These are phyloP conservation scores for Cajanus cajan DNA, from an alignment of 306 rosid genomes.

Conservation along the genomic window DNA sequence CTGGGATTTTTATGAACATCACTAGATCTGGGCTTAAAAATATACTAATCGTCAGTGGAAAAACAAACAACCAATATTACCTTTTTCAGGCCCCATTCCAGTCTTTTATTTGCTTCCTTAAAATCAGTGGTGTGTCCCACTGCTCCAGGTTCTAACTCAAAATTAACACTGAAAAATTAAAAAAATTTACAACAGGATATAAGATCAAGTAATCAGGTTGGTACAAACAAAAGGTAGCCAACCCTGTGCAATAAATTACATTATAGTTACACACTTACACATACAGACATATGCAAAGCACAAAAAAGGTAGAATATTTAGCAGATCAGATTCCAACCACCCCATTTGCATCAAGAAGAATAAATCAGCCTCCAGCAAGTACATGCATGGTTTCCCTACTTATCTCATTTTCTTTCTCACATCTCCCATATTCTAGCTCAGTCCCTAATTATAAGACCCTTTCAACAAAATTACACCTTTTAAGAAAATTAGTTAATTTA, in stretches of 20 bases:
- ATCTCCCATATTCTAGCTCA: neutral
- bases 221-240: neutral
- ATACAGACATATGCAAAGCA: neutral
- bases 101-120: constrained; percentile 75
- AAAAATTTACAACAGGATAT: constrained; percentile 21
- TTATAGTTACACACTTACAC: too few species aligned
- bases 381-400: neutral
- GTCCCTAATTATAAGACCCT: too few species aligned
- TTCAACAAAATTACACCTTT: too few species aligned
- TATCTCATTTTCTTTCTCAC: neutral
- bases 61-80: constrained; percentile 31
- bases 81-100: constrained; percentile 93
- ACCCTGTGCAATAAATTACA: neutral
- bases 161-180: constrained; percentile 67
- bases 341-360: constrained; percentile 4
- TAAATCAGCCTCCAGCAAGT: neutral
- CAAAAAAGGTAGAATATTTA: constrained; percentile 10
- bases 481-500: too few species aligned
- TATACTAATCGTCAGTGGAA: neutral
- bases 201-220: constrained; percentile 8
- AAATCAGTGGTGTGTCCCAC: constrained; percentile 86
- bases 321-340: neutral
- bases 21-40: constrained; percentile 13
- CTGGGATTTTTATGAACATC: neutral
- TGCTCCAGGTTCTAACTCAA: constrained; percentile 85